These are phyloP conservation scores for Arthrocladium fulminans DNA, from an alignment of 2,329 filamentous ascomycete species.

Conservation along the genomic window DNA sequence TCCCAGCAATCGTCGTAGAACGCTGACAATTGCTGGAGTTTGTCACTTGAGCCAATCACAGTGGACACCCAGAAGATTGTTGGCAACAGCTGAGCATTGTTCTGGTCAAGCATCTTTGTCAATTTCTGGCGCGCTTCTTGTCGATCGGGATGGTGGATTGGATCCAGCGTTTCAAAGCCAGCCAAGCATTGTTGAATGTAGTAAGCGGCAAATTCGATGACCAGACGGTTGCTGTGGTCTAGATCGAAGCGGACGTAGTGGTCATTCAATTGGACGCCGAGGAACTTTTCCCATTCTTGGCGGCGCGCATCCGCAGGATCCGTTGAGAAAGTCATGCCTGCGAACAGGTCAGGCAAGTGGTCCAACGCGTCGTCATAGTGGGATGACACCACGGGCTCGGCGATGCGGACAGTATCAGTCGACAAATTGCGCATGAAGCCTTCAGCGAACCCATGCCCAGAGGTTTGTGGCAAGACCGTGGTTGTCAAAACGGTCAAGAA, in stretches of 20 bases:
- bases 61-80: slow-evolving; percentile 1
- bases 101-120: neutral
- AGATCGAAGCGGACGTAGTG: neutral
- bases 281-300: slow-evolving; percentile 1
- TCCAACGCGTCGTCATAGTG: neutral
- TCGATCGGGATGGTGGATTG: neutral
- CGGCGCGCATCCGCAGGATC: neutral
- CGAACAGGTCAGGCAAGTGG: neutral
- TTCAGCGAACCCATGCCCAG: neutral
- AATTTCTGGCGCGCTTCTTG: neutral
- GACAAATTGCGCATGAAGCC: neutral
- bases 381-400: neutral
- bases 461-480: neutral
- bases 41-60: slow-evolving; percentile 2
- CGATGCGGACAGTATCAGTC: neutral
- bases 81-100: neutral
- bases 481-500: neutral
- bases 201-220: slow-evolving; percentile 4
- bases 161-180: neutral
- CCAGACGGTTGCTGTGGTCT: neutral
- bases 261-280: neutral
- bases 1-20: slow-evolving; percentile 8
- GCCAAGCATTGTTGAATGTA: slow-evolving; percentile 1
- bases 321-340: neutral
- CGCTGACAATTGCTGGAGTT: neutral